Percentiles rank a stretch among this genome's conserved stretches.
Conservation (phyloP, 345 rosid species). For the Eucalyptus pauciflora region DNA sequence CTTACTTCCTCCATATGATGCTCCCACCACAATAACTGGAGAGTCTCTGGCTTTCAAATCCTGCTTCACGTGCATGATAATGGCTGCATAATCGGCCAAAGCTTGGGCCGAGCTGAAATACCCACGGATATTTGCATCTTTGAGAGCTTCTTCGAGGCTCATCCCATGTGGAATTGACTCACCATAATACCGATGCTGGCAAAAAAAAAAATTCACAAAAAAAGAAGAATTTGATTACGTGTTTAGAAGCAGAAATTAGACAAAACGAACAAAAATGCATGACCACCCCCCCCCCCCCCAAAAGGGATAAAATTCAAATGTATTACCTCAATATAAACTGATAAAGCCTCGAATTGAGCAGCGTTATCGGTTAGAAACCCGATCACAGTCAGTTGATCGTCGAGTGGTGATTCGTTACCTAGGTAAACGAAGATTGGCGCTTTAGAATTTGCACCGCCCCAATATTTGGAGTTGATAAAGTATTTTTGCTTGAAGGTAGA, state of each 20-base stretch:
- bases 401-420: background rate
- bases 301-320: background rate
- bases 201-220: background rate
- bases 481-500: background rate
- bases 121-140: background rate
- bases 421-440: background rate
- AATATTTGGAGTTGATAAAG: background rate
- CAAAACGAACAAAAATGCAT: background rate
- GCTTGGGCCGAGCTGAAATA: background rate
- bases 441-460: background rate
- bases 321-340: background rate
- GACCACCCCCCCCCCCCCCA: background rate
- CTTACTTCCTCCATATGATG: background rate
- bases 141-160: background rate
- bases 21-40: background rate
- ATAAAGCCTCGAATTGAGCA: background rate
- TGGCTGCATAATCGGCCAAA: background rate
- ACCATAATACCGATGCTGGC: background rate
- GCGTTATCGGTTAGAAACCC: background rate
- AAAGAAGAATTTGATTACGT: background rate
- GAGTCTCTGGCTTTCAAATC: background rate
- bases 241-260: background rate
- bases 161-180: background rate
- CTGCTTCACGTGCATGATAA: background rate
- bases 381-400: background rate